Evolutionary conservation across 495 filamentous ascomycete genomes (phyloP).

Genomic region (Aspergillus sparsus): DNA sequence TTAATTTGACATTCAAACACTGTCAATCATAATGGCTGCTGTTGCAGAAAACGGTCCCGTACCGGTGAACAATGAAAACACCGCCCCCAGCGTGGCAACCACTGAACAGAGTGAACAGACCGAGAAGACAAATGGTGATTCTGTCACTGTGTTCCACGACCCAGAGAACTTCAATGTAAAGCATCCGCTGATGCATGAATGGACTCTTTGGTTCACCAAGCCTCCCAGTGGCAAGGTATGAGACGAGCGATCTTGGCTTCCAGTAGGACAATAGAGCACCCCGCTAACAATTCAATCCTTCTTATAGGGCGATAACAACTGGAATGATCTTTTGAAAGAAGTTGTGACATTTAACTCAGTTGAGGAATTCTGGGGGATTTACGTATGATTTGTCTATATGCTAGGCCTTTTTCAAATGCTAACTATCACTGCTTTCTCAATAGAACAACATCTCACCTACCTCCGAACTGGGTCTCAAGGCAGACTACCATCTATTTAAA

Average conservation of each 20-base stretch:
- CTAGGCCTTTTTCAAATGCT: not conserved
- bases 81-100: constrained; percentile 33
- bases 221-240: constrained; percentile 92
- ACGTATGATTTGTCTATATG: constrained; percentile 62
- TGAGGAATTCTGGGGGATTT: constrained; percentile 99
- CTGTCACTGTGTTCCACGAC: constrained; percentile 93
- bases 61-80: constrained; percentile 46
- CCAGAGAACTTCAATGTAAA: constrained; percentile 99
- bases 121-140: constrained; percentile 49
- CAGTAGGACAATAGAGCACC: not conserved
- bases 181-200: constrained; percentile 92
- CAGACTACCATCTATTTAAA: constrained; percentile 99
- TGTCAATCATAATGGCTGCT: constrained; percentile 40
- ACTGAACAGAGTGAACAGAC: constrained; percentile 34
- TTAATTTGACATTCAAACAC: constrained; percentile 9
- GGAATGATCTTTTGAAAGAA: constrained; percentile 96
- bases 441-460: constrained; percentile 98
- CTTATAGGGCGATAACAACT: constrained; percentile 89
- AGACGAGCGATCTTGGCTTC: not conserved
- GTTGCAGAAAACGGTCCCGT: constrained; percentile 45
- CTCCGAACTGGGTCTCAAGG: constrained; percentile 93
- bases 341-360: constrained; percentile 98
- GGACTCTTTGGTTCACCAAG: constrained; percentile 99
- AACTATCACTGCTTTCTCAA: constrained; percentile 9
- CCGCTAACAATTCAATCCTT: constrained; percentile 22